Evolutionary conservation across 2,329 filamentous ascomycete species (phyloP), one percentile per base, ranked within the genome.

Genomic region (Hypoxylon sp.): DNA sequence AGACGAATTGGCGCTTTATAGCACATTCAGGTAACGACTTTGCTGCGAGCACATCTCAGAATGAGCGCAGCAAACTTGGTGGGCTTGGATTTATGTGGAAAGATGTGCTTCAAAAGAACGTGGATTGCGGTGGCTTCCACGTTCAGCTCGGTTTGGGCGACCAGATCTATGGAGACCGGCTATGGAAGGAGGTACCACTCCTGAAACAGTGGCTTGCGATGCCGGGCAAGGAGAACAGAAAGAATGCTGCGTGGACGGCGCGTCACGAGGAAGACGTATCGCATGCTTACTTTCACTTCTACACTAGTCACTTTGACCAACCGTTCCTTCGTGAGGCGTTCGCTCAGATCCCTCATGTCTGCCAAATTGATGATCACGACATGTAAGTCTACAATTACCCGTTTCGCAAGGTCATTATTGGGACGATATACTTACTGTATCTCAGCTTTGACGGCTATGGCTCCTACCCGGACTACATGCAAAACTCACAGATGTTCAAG

Each of bases 51-150:
- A 96, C 97, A 1, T 94, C 90, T 68, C 91, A 94, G 60, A 93
- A 91, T 67, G 96, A 99, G 74, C 88, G 95, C 46, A 89, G 90
- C 32, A 93, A 91, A 74, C 86, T 98, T 1, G 96, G 96, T 30
- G 96, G 96, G 1, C 87, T 97, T 0, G 93, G 94, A 0, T 93
- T 96, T 77, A 97, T 99, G 95, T 99, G 96, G 96, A 98, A 98
- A 76, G 96, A 99, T 75, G 94, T 99, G 28, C 86, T 99, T 77
- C 94, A 98, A 80, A 98, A 98, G 85, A 97, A 99, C 75, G 89
- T 94, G 28, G 96, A 99, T 74, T 97, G 94, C 73, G 94, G 94
- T 60, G 96, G 96, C 0, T 99, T 98, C 79, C 96, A 99, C 75
- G 91, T 93, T 5, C 96, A 99, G 76, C 85, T 99, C 6, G 96